Conservation (phyloP, 805 yeast species). For the Zygosaccharomyces gambellarensis region DNA sequence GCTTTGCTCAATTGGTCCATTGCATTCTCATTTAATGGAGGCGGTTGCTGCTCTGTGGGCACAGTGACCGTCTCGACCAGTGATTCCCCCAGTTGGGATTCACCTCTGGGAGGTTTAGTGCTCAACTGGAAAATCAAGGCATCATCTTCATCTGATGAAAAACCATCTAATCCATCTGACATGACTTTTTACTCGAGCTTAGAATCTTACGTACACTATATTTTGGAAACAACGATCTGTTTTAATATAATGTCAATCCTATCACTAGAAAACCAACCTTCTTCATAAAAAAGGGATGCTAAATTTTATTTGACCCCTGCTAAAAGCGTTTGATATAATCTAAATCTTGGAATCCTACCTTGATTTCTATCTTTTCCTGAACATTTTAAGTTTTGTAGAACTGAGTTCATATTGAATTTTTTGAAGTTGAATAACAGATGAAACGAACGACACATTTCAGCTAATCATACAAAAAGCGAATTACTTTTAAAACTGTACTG, state of each 20-base stretch:
- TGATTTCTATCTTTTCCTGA: not conserved
- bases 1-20: slow-evolving; percentile 43
- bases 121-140: slow-evolving; percentile 47
- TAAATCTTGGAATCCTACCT: not conserved
- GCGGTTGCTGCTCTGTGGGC: not conserved
- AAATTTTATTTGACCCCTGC: no score
- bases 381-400: not conserved
- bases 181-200: not conserved
- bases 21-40: not conserved
- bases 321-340: no score
- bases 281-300: not conserved
- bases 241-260: not conserved
- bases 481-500: no score
- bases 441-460: not conserved
- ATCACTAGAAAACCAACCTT: not conserved
- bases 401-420: not conserved
- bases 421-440: not conserved
- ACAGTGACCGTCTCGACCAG: not conserved
- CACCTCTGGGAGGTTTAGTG: slow-evolving; percentile 34
- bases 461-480: not conserved
- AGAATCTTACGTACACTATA: not conserved
- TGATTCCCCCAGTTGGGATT: slow-evolving; percentile 2
- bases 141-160: slow-evolving; percentile 34
- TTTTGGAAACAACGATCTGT: not conserved
- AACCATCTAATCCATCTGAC: slow-evolving; percentile 1